Base-by-base conservation (phyloP, 805 yeast genomes). In the Ogataea ganodermae region DNA sequence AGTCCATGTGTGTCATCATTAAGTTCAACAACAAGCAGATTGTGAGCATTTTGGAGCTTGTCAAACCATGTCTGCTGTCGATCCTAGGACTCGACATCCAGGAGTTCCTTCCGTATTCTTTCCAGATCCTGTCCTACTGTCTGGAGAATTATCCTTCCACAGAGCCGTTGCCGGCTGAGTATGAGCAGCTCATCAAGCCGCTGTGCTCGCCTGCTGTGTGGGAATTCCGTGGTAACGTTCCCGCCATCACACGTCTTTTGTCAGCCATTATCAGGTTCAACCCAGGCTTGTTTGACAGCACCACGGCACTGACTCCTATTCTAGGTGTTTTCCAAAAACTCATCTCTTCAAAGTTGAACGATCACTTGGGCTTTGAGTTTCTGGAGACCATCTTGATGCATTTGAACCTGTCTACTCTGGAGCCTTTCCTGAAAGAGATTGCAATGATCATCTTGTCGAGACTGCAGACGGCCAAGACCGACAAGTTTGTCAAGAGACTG, bases 321-420 rank as follows among this genome's bases (percentile, higher is more conserved):
- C 72, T 94, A 33, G 99, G 99, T 32, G 96, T 94, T n/a, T 95
- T 89, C 74, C 99, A 95, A 70, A 89, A 91, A 65, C 73, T 94
- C 55, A 81, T 94, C 43, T 82, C 97, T 1, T 89, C 97, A 0
- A 86, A 85, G 55, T 76, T 81, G 13, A 85, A 89, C 58, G 98
- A 94, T 59, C 69, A 69, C 31, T 77, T 81, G 58, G 98, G 97
- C 1, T 86, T 94, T 66, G 98, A 94, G 47, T 70, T 94, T 35
- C 68, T 94, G 37, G 91, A 87, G 62, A 70, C 76, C 2, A 83
- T 94, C 41, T 65, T 92, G 35, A 59, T 80, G 35, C 67, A 75
- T 49, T 68, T 89, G 37, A 83, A 88, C 5, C 57, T 80, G 35
- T 62, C 61, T 0, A 53, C 64, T 3, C 64, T 91, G 40, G 66